A percentile compares a stretch with the other conserved stretches of the same genome.
Evolutionary conservation across 768 basidiomycete species (phyloP).

Genomic region (Hericium alpestre): DNA sequence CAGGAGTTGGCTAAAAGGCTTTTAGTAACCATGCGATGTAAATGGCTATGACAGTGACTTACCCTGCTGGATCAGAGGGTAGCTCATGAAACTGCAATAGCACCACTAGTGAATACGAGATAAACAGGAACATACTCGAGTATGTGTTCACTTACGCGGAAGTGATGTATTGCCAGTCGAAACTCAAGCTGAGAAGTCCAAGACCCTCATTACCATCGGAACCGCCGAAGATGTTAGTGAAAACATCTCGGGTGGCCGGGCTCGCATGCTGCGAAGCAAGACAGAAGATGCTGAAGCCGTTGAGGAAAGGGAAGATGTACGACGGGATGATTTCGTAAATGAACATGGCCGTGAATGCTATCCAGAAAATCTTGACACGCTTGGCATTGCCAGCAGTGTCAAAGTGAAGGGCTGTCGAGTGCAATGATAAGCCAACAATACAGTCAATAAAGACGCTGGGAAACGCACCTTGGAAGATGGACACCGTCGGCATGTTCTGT

Average conservation of each 20-base stretch:
- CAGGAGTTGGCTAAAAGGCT: slow-evolving; percentile 39
- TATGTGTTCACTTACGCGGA: slow-evolving; percentile 25
- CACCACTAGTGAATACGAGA: neutral
- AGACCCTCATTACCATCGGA: slow-evolving; percentile 58
- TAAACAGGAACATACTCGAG: slow-evolving; percentile 5
- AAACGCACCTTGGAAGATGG: slow-evolving; percentile 42
- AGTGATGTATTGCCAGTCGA: slow-evolving; percentile 62
- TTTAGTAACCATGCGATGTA: neutral
- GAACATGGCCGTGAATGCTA: slow-evolving; percentile 41
- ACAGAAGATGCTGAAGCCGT: slow-evolving; percentile 51
- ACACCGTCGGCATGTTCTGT: slow-evolving; percentile 47
- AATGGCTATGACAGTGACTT: neutral
- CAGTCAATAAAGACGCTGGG: neutral
- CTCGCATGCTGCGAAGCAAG: slow-evolving; percentile 42
- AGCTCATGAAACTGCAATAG: slow-evolving; percentile 31
- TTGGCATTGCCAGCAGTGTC: slow-evolving; percentile 32
- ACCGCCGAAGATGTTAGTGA: slow-evolving; percentile 61
- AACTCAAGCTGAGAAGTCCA: slow-evolving; percentile 47
- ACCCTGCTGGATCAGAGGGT: slow-evolving; percentile 49
- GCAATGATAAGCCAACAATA: slow-evolving; percentile 19
- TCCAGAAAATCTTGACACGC: slow-evolving; percentile 44
- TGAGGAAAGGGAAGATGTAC: slow-evolving; percentile 55
- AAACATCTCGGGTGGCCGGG: slow-evolving; percentile 31
- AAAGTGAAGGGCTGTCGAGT: slow-evolving; percentile 35
- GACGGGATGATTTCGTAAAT: slow-evolving; percentile 42